Base-by-base conservation (phyloP, 1,284 basidiomycete genomes). In the Porogramme epimiltina region DNA sequence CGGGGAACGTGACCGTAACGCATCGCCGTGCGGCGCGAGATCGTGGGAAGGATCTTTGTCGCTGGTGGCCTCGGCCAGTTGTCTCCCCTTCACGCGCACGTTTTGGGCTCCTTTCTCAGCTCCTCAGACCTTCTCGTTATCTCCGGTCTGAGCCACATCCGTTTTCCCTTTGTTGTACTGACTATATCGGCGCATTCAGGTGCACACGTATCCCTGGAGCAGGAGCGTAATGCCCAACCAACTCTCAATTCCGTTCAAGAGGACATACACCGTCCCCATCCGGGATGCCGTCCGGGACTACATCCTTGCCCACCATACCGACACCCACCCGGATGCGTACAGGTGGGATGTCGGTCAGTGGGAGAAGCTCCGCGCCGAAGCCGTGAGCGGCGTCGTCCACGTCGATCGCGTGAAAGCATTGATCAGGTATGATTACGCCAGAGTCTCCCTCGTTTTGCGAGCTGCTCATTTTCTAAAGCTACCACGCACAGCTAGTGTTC, bases 271-370 rank as follows among this genome's bases (percentile, higher is more conserved):
- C 2, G 66, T 86, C 26, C 76, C 84, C 20, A 73, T 95, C 55
- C 77, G 79, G 25, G 70, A 78, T 22, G 74, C 84, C 4, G 76
- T 89, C 1, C 79, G 85, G 38, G 73, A 76, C 37, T 92, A 94
- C 70, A 87, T 97, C 44, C 74, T 78, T n/a, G 64, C 71, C 0
- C 74, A 82, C 44, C 83, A 89, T 66, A 77, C 80, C 6, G 87
- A 89, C 38, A 82, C 85, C n/a, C 91, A 96, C 65, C 92, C 94
- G 0, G 92, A 95, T 62, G 85, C 87, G n/a, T 95, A 95, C 73
- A 85, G 78, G 67, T 76, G 79, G 62, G 95, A 98, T 68, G 84
- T 95, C 45, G 78, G 78, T 9, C 71, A 71, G 24, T 92, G 95
- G 81, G 82, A 86, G 45, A 66, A 72, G 4, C 73, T 95, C 47